Conservation (phyloP, 495 filamentous ascomycete genomes). For the Hypoxylon intermedium region DNA sequence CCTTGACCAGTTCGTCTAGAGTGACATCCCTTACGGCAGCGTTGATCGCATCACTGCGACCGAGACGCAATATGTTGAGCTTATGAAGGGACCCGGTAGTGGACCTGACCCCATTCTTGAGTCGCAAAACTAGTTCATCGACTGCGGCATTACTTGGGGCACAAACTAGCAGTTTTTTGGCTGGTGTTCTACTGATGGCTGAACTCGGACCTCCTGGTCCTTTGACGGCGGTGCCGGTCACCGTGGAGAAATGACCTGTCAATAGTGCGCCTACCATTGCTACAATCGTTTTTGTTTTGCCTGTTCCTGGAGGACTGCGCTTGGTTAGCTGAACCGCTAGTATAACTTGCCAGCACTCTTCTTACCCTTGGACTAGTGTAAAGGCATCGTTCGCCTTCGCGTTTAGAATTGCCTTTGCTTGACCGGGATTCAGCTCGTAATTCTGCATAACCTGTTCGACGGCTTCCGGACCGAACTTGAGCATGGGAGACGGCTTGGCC, state of each 20-base stretch:
- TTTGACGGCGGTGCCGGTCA: conserved; percentile 54
- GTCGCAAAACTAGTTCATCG: conserved; percentile 91
- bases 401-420: conserved; percentile 90
- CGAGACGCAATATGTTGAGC: conserved; percentile 87
- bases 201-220: conserved; percentile 50
- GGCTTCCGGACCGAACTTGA: conserved; percentile 75
- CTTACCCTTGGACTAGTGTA: conserved; percentile 88
- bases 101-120: conserved; percentile 87
- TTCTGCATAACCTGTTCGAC: conserved; percentile 70
- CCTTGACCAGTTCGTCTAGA: conserved; percentile 87
- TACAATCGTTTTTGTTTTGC: conserved; percentile 97
- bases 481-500: conserved; percentile 86
- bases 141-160: conserved; percentile 97
- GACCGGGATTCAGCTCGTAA: conserved; percentile 85
- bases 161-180: conserved; percentile 91
- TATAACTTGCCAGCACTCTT: neutral
- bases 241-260: conserved; percentile 62
- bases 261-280: conserved; percentile 92
- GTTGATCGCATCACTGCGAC: conserved; percentile 92
- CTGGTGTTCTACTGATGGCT: conserved; percentile 38
- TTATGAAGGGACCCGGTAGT: conserved; percentile 71
- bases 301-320: conserved; percentile 82
- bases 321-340: conserved; percentile 20
- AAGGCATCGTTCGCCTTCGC: conserved; percentile 95
- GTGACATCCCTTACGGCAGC: conserved; percentile 88